These are phyloP conservation scores for Beauveria asiatica DNA, from an alignment of 2,329 filamentous ascomycete genomes.

Conservation along the genomic window DNA sequence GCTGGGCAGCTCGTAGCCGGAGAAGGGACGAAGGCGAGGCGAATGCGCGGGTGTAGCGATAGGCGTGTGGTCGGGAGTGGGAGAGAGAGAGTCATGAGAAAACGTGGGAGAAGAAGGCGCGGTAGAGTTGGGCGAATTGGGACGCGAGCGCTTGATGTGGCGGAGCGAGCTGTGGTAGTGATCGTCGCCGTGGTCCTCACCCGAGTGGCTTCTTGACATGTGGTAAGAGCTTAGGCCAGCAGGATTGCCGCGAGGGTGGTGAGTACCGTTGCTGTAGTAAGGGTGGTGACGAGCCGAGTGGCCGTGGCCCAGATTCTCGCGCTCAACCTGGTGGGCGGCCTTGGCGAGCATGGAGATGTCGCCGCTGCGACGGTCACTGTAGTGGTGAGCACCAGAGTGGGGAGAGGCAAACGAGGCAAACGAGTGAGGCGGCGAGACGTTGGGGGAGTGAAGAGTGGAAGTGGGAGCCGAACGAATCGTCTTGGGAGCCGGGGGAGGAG, in stretches of 20 bases:
- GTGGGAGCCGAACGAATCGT: slow-evolving; percentile 82
- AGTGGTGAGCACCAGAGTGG: slow-evolving; percentile 38
- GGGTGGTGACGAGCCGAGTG: slow-evolving; percentile 42
- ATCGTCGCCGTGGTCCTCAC: slow-evolving; percentile 69
- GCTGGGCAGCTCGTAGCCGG: slow-evolving; percentile 72
- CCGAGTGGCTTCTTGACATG: slow-evolving; percentile 83
- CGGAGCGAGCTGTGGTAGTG: slow-evolving; percentile 62
- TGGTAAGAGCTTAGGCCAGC: slow-evolving; percentile 80
- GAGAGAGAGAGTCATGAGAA: slow-evolving; percentile 89
- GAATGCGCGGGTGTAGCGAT: slow-evolving; percentile 93
- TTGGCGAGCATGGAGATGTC: slow-evolving; percentile 54
- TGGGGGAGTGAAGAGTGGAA: slow-evolving; percentile 83
- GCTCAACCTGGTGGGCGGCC: slow-evolving; percentile 53
- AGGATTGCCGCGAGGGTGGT: slow-evolving; percentile 51
- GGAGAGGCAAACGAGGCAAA: slow-evolving; percentile 62
- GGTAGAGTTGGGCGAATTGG: slow-evolving; percentile 90
- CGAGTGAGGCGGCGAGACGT: slow-evolving; percentile 89
- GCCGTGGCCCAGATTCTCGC: slow-evolving; percentile 42
- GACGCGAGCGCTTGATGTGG: slow-evolving; percentile 78
- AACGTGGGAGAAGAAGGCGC: slow-evolving; percentile 94
- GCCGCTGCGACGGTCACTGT: slow-evolving; percentile 31
- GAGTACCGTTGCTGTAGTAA: slow-evolving; percentile 42
- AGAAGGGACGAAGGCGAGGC: slow-evolving; percentile 75
- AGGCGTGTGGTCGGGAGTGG: slow-evolving; percentile 97
- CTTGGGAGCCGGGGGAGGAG: slow-evolving; percentile 63